phyloP scores from a whole-genome alignment of 768 basidiomycete genomes.

The Paxillus involutus region DNA sequence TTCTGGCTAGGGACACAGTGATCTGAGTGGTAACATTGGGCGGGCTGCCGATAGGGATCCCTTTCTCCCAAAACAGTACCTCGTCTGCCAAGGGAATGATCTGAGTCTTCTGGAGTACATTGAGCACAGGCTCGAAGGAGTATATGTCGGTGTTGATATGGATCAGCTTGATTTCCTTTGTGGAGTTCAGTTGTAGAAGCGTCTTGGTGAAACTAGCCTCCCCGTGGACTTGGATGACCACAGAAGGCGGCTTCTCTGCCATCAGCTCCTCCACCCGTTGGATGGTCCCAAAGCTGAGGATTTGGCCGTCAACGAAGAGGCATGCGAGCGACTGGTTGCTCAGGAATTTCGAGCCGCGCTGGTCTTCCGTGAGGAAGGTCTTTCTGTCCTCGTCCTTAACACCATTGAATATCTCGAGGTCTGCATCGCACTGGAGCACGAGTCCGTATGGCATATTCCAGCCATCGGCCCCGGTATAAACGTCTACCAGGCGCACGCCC shows the following conservation, averaged over 20 bases:
- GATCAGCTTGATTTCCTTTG: slow-evolving; percentile 42
- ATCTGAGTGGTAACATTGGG: slow-evolving; percentile 9
- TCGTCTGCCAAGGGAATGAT: slow-evolving; percentile 49
- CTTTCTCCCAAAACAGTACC: slow-evolving; percentile 52
- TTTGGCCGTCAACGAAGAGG: slow-evolving; percentile 45
- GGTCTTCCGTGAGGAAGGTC: slow-evolving; percentile 36
- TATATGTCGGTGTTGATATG: slow-evolving; percentile 64
- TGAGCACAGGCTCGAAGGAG: slow-evolving; percentile 63
- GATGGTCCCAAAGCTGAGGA: slow-evolving; percentile 54
- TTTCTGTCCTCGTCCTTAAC: slow-evolving; percentile 36
- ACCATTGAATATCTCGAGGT: slow-evolving; percentile 38
- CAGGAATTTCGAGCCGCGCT: slow-evolving; percentile 37
- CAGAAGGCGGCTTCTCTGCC: slow-evolving; percentile 43
- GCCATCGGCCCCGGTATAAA: slow-evolving; percentile 32
- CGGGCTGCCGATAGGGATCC: slow-evolving; percentile 12
- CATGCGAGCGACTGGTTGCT: slow-evolving; percentile 56
- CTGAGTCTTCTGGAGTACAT: slow-evolving; percentile 47
- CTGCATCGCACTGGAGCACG: slow-evolving; percentile 33
- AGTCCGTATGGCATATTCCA: slow-evolving; percentile 41
- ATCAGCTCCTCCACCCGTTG: slow-evolving; percentile 55
- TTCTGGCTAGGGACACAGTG: slow-evolving; percentile 27
- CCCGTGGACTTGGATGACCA: slow-evolving; percentile 56
- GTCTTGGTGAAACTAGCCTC: slow-evolving; percentile 36
- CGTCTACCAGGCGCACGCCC: slow-evolving; percentile 35
- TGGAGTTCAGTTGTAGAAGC: slow-evolving; percentile 39